Conservation (phyloP, 805 yeast genomes). For the Saccharomyces kudriavzevii region DNA sequence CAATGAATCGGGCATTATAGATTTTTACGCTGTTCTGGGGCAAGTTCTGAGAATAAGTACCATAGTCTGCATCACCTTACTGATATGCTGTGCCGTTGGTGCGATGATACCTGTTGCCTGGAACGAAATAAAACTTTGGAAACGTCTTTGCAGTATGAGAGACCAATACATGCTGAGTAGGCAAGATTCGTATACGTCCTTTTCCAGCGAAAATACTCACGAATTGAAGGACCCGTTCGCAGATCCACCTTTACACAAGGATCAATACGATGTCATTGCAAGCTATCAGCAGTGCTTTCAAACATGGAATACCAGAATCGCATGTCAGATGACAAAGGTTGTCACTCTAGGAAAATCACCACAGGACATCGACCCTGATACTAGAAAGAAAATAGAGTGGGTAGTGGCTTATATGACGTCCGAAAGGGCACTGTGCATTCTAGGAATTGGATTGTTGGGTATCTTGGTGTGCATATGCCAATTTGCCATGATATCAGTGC, state of each 20-base stretch:
- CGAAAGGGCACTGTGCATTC: constrained; percentile 39
- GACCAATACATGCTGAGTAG: constrained; percentile 11
- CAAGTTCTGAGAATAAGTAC: constrained; percentile 31
- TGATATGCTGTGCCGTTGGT: constrained; percentile 36
- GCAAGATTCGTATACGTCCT: not conserved
- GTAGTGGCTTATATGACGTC: constrained; percentile 41
- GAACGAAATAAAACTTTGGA: constrained; percentile 44
- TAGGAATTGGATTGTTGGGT: constrained; percentile 53
- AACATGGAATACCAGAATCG: constrained; percentile 13
- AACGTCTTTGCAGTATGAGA: constrained; percentile 33
- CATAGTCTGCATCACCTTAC: constrained; percentile 33
- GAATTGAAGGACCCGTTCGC: constrained; percentile 2
- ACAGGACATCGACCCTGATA: not conserved
- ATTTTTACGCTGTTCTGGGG: constrained; percentile 31
- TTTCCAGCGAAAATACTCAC: not conserved
- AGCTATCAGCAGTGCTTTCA: constrained; percentile 17
- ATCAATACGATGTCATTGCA: constrained; percentile 12
- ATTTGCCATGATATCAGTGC: constrained; percentile 34
- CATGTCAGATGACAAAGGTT: constrained; percentile 3
- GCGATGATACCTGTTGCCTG: constrained; percentile 38
- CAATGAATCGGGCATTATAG: constrained; percentile 33
- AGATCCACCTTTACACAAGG: not conserved
- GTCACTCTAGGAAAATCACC: not conserved
- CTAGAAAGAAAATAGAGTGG: constrained; percentile 29
- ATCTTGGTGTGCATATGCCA: constrained; percentile 48